phyloP scores from a whole-genome alignment of 1,139 yeast genomes.

The Protomyces gravidus region DNA sequence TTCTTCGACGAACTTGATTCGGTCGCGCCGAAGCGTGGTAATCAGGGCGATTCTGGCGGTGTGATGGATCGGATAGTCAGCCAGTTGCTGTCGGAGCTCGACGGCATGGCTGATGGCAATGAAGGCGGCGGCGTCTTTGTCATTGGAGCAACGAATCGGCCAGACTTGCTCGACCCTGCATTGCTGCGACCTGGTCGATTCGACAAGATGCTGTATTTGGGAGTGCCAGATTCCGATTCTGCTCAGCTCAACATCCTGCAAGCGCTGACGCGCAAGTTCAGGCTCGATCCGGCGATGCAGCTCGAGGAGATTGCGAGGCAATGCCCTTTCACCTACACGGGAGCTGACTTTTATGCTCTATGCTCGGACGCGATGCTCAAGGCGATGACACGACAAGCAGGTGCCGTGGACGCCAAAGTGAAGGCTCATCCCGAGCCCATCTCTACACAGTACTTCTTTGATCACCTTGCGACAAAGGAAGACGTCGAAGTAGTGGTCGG shows the following conservation, averaged over 20 bases:
- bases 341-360: constrained; percentile 95
- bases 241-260: constrained; percentile 80
- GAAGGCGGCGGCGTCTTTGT: constrained; percentile 93
- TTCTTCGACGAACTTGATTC: constrained; percentile 96
- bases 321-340: constrained; percentile 87
- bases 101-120: constrained; percentile 87
- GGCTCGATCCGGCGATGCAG: constrained; percentile 57
- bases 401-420: constrained; percentile 65
- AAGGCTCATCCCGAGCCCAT: constrained; percentile 50
- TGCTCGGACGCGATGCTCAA: constrained; percentile 92
- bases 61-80: constrained; percentile 78
- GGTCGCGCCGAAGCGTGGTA: constrained; percentile 96
- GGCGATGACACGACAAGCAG: constrained; percentile 89
- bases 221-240: constrained; percentile 84
- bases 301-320: constrained; percentile 57
- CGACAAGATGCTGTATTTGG: constrained; percentile 88
- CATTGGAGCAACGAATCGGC: constrained; percentile 95
- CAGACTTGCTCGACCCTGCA: constrained; percentile 91
- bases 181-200: constrained; percentile 90
- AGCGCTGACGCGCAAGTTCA: constrained; percentile 81
- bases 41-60: constrained; percentile 89
- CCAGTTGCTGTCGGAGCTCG: constrained; percentile 86
- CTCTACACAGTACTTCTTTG: constrained; percentile 87
- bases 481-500: constrained; percentile 69
- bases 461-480: constrained; percentile 62